Conservation (phyloP, 441 rosid species). For the Mallotus japonicus region DNA sequence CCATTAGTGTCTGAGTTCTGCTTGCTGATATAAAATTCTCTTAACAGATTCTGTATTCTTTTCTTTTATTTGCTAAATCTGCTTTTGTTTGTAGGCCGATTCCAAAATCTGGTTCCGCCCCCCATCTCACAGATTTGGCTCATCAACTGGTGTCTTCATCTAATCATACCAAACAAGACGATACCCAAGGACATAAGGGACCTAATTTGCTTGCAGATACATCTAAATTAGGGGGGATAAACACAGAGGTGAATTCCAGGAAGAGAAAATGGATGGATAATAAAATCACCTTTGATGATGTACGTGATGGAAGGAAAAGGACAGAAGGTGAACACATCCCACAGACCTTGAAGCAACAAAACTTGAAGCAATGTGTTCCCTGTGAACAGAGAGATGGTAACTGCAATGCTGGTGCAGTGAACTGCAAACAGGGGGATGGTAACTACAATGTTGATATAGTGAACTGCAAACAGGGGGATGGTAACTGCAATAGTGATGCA, state of each 20-base stretch:
- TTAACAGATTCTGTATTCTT: background rate
- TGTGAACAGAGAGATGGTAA: background rate
- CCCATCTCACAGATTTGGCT: slow-evolving; percentile 10
- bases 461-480: background rate
- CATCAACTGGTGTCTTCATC: slow-evolving; percentile 6
- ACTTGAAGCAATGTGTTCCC: background rate
- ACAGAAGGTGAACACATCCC: background rate
- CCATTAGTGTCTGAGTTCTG: background rate
- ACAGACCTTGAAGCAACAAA: background rate
- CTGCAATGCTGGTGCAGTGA: background rate
- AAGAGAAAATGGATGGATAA: background rate
- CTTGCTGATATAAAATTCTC: background rate
- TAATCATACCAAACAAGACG: slow-evolving; percentile 8
- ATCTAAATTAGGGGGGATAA: background rate
- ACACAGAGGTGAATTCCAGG: background rate
- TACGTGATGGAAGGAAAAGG: background rate
- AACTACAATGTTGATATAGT: background rate
- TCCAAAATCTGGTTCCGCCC: slow-evolving; percentile 11
- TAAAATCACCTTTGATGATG: background rate
- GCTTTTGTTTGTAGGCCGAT: slow-evolving; percentile 5
- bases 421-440: background rate
- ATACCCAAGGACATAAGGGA: background rate
- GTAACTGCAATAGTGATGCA: background rate
- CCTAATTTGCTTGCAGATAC: background rate
- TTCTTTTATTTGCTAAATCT: slow-evolving; percentile 3